These are phyloP conservation scores for Phytophthora cactorum DNA, from an alignment of 352 stramenopile species.

Conservation along the genomic window DNA sequence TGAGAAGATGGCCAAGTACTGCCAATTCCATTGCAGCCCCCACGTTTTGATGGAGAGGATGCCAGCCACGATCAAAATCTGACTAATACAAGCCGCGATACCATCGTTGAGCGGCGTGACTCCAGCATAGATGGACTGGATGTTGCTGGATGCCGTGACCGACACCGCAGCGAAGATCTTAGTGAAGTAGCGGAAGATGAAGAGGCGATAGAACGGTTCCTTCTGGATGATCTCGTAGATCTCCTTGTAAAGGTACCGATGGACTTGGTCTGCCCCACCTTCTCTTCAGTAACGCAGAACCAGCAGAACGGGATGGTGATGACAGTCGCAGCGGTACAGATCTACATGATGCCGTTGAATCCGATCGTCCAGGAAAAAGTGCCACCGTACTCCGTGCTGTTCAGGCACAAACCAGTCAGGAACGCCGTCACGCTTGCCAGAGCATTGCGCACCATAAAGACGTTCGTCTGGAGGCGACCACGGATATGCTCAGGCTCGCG, in stretches of 20 bases:
- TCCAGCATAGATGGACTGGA: slow-evolving; percentile 35
- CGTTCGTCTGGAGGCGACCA: slow-evolving; percentile 41
- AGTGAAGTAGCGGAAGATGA: slow-evolving; percentile 42
- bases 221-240: slow-evolving; percentile 49
- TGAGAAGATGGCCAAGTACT: background rate
- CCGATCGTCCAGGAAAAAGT: slow-evolving; percentile 50
- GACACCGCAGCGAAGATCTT: slow-evolving; percentile 37
- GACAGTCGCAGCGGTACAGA: slow-evolving; percentile 27
- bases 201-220: slow-evolving; percentile 38
- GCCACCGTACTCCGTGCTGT: slow-evolving; percentile 51
- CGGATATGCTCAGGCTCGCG: slow-evolving; percentile 20
- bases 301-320: slow-evolving; percentile 43
- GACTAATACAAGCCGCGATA: slow-evolving; percentile 29
- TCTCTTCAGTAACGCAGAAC: slow-evolving; percentile 49
- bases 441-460: slow-evolving; percentile 36
- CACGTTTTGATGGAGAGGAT: slow-evolving; percentile 38
- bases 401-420: slow-evolving; percentile 52
- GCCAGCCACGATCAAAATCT: slow-evolving; percentile 29
- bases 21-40: background rate
- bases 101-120: slow-evolving; percentile 38
- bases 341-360: slow-evolving; percentile 51
- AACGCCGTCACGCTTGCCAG: slow-evolving; percentile 39
- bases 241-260: slow-evolving; percentile 31
- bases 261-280: slow-evolving; percentile 27
- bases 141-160: slow-evolving; percentile 33